A percentile compares a stretch with the other conserved stretches of the same genome.
phyloP scores from a whole-genome alignment of 2,329 filamentous ascomycete genomes.

The Onygenales sp. region DNA sequence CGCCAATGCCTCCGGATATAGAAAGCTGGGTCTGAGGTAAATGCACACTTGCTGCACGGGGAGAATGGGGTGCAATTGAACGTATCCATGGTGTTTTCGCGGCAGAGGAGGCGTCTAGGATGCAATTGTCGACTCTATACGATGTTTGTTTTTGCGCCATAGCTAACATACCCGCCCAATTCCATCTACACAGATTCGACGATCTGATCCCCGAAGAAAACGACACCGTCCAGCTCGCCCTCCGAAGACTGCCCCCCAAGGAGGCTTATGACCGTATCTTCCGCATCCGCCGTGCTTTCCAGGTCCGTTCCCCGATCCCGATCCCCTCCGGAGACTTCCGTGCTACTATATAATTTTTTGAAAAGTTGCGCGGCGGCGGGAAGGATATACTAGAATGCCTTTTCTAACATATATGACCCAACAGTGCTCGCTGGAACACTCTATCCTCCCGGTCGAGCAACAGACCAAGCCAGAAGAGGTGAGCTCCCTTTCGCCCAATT shows the following conservation, averaged over 20 bases:
- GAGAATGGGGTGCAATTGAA: neutral
- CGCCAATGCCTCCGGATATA: constrained; percentile 78
- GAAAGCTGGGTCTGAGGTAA: constrained; percentile 84
- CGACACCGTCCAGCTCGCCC: constrained; percentile 73
- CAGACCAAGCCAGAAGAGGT: constrained; percentile 62
- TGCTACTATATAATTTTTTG: neutral
- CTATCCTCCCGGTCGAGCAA: constrained; percentile 54
- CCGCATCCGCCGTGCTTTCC: constrained; percentile 90
- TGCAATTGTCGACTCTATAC: neutral
- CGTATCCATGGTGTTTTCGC: neutral
- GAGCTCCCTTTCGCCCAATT: constrained; percentile 16
- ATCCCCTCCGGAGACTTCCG: neutral
- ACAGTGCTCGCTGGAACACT: constrained; percentile 57
- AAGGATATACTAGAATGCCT: neutral
- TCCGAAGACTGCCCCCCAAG: constrained; percentile 83
- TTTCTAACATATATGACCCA: constrained; percentile 3
- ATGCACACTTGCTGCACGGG: constrained; percentile 13
- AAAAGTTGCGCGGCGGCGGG: no score
- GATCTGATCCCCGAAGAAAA: constrained; percentile 91
- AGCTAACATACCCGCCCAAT: neutral
- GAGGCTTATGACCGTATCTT: constrained; percentile 95
- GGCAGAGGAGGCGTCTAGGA: neutral
- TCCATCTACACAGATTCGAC: constrained; percentile 58
- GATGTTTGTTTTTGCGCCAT: neutral
- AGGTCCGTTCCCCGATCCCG: constrained; percentile 44